phyloP scores from a whole-genome alignment of 2,329 filamentous ascomycete species.

The Leptographium procerum region DNA sequence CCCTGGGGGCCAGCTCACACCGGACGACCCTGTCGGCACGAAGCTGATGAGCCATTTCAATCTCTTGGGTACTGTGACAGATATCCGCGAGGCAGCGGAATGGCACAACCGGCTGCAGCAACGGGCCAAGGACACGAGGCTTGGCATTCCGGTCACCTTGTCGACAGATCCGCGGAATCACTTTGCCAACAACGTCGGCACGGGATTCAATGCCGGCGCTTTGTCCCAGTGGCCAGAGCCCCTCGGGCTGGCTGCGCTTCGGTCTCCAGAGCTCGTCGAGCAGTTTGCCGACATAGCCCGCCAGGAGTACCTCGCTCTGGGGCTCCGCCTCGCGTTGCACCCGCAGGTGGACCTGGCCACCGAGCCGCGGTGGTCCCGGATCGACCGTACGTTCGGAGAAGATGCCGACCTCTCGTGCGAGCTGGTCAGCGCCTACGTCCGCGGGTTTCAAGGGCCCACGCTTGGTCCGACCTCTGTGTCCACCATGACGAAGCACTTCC shows the following conservation, averaged over 20 bases:
- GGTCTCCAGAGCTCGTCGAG: conserved; percentile 29
- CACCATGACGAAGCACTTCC: conserved; percentile 42
- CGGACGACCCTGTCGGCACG: not conserved
- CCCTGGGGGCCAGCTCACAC: not conserved
- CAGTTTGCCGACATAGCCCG: conserved; percentile 36
- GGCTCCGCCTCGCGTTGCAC: conserved; percentile 34
- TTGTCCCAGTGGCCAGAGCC: conserved; percentile 42
- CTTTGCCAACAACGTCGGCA: conserved; percentile 22
- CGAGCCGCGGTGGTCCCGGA: conserved; percentile 38
- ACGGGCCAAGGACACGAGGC: conserved; percentile 27
- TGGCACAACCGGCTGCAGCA: conserved; percentile 32
- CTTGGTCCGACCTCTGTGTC: conserved; percentile 32
- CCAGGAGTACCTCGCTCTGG: conserved; percentile 31
- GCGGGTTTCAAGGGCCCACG: conserved; percentile 32
- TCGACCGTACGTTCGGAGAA: conserved; percentile 34
- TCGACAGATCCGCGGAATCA: conserved; percentile 29
- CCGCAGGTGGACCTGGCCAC: conserved; percentile 40
- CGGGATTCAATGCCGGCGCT: conserved; percentile 27
- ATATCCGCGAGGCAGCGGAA: conserved; percentile 22
- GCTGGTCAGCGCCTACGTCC: conserved; percentile 31
- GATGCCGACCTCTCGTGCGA: conserved; percentile 29
- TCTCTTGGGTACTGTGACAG: conserved; percentile 11
- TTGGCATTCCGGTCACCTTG: conserved; percentile 37
- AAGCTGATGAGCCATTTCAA: conserved; percentile 12
- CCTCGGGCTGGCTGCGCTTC: conserved; percentile 36